Conservation (phyloP, 257 asterid species). For the Lithospermum erythrorhizon region DNA sequence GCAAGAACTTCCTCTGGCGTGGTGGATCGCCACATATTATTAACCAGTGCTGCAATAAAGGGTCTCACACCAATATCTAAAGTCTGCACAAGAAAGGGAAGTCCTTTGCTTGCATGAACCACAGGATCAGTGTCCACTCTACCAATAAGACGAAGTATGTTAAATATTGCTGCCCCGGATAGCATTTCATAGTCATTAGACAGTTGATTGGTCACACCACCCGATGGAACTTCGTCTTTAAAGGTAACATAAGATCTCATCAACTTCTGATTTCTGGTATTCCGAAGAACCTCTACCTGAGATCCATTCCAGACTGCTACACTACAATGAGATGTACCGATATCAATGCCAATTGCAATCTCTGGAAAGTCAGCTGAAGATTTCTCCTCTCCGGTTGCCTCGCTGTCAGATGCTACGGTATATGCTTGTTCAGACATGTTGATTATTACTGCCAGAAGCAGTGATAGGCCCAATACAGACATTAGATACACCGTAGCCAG, state of each 20-base stretch:
- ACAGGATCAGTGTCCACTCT: slow-evolving; percentile 78
- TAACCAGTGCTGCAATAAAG: slow-evolving; percentile 66
- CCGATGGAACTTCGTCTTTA: slow-evolving; percentile 56
- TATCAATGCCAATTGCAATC: slow-evolving; percentile 70
- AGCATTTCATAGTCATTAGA: slow-evolving; percentile 66
- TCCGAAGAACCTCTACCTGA: slow-evolving; percentile 52
- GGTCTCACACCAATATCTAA: slow-evolving; percentile 71
- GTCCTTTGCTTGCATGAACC: slow-evolving; percentile 63
- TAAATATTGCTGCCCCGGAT: slow-evolving; percentile 70
- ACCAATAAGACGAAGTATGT: slow-evolving; percentile 70
- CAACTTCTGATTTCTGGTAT: slow-evolving; percentile 56
- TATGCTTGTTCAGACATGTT: slow-evolving; percentile 74
- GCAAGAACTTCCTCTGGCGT: slow-evolving; percentile 90
- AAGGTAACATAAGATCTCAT: slow-evolving; percentile 61
- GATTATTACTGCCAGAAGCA: slow-evolving; percentile 4
- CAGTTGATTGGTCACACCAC: slow-evolving; percentile 57
- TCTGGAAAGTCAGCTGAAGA: slow-evolving; percentile 39
- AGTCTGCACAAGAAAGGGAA: slow-evolving; percentile 77
- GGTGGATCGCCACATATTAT: slow-evolving; percentile 75
- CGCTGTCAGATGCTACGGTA: slow-evolving; percentile 80
- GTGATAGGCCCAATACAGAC: background rate
- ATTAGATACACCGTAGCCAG: too few species aligned
- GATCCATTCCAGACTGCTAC: slow-evolving; percentile 78
- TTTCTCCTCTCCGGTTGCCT: slow-evolving; percentile 67
- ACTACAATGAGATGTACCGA: slow-evolving; percentile 84